Conservation (phyloP, 2,329 filamentous ascomycete species). For the Monilinia polystroma region DNA sequence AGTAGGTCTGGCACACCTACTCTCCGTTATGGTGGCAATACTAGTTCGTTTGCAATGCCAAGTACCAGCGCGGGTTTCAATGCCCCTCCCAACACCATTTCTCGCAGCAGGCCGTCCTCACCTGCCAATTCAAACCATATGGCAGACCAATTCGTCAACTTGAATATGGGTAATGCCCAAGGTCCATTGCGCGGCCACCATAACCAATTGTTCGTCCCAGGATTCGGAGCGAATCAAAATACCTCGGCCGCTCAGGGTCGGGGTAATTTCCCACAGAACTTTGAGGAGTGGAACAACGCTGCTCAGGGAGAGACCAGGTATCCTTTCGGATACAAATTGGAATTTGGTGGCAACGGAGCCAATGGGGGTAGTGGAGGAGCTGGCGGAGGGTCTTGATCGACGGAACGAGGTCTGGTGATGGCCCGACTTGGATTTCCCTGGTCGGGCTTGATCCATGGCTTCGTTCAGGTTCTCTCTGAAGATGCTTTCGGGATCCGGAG, state of each 20-base stretch:
- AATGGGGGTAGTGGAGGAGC: not conserved
- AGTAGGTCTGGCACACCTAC: constrained; percentile 18
- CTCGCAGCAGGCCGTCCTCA: constrained; percentile 18
- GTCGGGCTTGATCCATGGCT: not conserved
- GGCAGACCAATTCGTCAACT: not conserved
- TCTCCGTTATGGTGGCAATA: constrained; percentile 8
- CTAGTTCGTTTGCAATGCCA: constrained; percentile 9
- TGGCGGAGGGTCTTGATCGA: not conserved
- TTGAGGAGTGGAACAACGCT: constrained; percentile 9
- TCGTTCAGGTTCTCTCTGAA: not conserved
- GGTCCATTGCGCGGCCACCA: constrained; percentile 6
- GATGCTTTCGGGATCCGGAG: not conserved
- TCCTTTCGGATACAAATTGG: constrained; percentile 13
- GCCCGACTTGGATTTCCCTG: not conserved
- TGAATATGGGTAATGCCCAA: not conserved
- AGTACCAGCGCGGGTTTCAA: constrained; percentile 13
- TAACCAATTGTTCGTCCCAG: constrained; percentile 16
- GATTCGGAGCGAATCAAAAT: constrained; percentile 1
- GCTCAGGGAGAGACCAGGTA: constrained; percentile 8
- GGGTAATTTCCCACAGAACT: constrained; percentile 1
- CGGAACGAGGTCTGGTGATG: not conserved
- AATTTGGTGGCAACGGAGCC: constrained; percentile 3
- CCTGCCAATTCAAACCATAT: constrained; percentile 14
- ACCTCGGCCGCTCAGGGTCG: not conserved
- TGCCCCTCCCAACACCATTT: constrained; percentile 16